Evolutionary conservation across 495 filamentous ascomycete genomes (phyloP), one percentile per base, ranked within the genome.

Genomic region (Hypoxylon subgilvum): DNA sequence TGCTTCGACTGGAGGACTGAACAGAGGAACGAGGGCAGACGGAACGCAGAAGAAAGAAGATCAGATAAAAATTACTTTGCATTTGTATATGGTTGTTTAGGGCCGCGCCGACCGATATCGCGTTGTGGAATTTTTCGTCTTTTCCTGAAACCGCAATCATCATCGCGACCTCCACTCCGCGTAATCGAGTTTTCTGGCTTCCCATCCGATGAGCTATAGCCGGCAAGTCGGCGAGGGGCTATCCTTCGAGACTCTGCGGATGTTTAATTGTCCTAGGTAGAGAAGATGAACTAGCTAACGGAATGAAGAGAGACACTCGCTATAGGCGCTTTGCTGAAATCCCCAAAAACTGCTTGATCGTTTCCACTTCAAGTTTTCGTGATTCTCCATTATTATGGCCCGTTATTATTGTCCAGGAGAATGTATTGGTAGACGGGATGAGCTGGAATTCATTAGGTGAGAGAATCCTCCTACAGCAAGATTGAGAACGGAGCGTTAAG

Each of bases 311-410:
- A 55, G 46, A 64, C 61, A 64, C 22, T 64, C 61, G 61, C 61
- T 64, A 64, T 64, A 64, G 61, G 61, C 61, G 61, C 61, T 58
- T 34, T 64, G 48, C 60, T 63, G 50, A 54, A 64, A 64, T 64
- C 58, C 49, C 38, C 23, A 63, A 64, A 53, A 57, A 57, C 48
- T 63, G 47, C 27, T 59, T 64, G 54, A 46, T 54, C 44, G 38
- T 59, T 64, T 54, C 52, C 12, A 54, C 49, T 3, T 39, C 40
- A 25, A 19, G 13, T 23, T 6, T 31, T 34, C 2, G 46, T 56
- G 19, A 56, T 43, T n/a, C n/a, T n/a, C n/a, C n/a, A 22, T 1
- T 13, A 8, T 35, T 5, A 9, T 21, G 27, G 25, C 23, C 5
- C 27, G 10, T 10, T 3, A 12, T 34, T 34, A 3, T 3, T 34